phyloP scores from a whole-genome alignment of 805 yeast genomes.

The Barnettozyma populi region DNA sequence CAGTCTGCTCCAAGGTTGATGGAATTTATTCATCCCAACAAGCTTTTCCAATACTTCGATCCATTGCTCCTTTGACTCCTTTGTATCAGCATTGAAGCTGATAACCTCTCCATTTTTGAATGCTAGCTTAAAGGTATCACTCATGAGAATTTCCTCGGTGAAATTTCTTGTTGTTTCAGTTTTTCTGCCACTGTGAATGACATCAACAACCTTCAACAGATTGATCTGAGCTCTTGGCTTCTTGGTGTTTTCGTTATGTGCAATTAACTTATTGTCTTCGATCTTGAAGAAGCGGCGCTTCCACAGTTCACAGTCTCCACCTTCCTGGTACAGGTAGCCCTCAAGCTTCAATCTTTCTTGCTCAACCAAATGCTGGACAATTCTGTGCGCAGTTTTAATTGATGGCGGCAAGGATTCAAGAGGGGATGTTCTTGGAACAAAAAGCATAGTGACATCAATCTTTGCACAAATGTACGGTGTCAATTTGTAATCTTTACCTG shows the following conservation, averaged over 20 bases:
- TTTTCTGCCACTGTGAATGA: slow-evolving; percentile 31
- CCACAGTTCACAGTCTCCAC: slow-evolving; percentile 78
- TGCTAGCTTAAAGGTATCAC: slow-evolving; percentile 67
- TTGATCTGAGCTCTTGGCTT: slow-evolving; percentile 75
- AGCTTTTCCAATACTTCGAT: slow-evolving; percentile 50
- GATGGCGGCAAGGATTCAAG: slow-evolving; percentile 67
- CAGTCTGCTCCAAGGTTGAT: slow-evolving; percentile 58
- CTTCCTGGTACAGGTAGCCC: slow-evolving; percentile 82
- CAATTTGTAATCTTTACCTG: slow-evolving; percentile 28
- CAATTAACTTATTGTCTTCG: slow-evolving; percentile 65
- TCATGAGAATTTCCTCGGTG: slow-evolving; percentile 64
- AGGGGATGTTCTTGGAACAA: slow-evolving; percentile 54
- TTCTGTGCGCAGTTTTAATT: slow-evolving; percentile 46
- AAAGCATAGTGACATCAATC: slow-evolving; percentile 63
- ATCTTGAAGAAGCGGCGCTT: slow-evolving; percentile 70
- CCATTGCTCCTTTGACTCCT: slow-evolving; percentile 61
- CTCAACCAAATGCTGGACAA: slow-evolving; percentile 33
- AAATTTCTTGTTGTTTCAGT: slow-evolving; percentile 43
- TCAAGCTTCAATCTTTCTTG: slow-evolving; percentile 38
- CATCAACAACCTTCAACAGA: slow-evolving; percentile 53
- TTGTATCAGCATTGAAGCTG: slow-evolving; percentile 79
- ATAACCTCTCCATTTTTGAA: slow-evolving; percentile 80
- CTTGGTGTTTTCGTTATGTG: slow-evolving; percentile 64
- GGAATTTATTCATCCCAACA: slow-evolving; percentile 48
- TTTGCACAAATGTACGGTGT: slow-evolving; percentile 61